These are phyloP conservation scores for Yamagishiella unicocca DNA, from an alignment of 139 green algal species.

Conservation along the genomic window DNA sequence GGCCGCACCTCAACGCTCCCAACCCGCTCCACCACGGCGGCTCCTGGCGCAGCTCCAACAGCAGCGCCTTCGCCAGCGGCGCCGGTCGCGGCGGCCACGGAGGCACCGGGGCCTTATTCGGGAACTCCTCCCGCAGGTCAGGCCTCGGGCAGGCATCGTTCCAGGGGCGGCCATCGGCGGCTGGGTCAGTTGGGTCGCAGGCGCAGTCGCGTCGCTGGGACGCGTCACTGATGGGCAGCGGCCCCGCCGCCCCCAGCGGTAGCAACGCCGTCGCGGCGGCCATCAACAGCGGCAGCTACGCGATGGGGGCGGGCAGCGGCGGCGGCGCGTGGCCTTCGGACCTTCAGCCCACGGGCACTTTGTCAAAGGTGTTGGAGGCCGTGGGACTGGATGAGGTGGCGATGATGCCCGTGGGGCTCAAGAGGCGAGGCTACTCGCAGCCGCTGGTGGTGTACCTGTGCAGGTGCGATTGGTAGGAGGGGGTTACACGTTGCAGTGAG, in stretches of 20 bases:
- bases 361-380: not conserved
- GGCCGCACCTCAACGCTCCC: no score
- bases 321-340: not conserved
- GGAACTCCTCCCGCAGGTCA: not conserved
- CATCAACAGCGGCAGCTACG: not conserved
- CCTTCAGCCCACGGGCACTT: not conserved
- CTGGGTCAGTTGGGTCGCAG: not conserved
- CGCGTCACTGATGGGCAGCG: not conserved
- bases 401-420: slow-evolving; percentile 28
- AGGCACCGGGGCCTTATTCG: not conserved
- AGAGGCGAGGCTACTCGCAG: slow-evolving; percentile 29
- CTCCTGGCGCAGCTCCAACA: slow-evolving; percentile 5
- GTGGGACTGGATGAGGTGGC: slow-evolving; percentile 32
- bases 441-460: slow-evolving; percentile 41
- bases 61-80: not conserved
- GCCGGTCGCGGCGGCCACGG: not conserved
- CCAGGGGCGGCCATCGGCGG: not conserved
- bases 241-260: not conserved
- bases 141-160: not conserved
- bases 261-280: not conserved
- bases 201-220: not conserved
- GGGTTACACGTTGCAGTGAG: no score
- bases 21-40: not conserved
- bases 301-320: not conserved
- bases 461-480: not conserved